phyloP scores from a whole-genome alignment of 177 flowering plant species.

The Telopea speciosissima region DNA sequence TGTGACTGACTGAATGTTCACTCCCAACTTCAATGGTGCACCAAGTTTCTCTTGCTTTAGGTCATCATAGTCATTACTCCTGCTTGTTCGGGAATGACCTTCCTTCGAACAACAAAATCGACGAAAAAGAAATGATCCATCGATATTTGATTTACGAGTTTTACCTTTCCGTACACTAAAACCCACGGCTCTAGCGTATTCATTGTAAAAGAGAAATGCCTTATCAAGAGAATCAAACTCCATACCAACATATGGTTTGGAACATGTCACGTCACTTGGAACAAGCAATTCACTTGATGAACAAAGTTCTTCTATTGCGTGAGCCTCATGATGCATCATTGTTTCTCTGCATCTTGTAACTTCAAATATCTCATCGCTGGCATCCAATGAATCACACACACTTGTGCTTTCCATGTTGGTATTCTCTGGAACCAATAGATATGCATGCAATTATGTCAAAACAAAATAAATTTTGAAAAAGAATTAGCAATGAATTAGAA shows the following conservation, averaged over 20 bases:
- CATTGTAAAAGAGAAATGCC: slow-evolving; percentile 24
- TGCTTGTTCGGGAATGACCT: slow-evolving; percentile 15
- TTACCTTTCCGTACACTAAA: slow-evolving; percentile 25
- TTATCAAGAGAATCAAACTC: slow-evolving; percentile 19
- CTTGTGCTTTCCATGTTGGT: slow-evolving; percentile 9
- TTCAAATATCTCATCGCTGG: slow-evolving; percentile 6
- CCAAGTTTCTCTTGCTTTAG: slow-evolving; percentile 6
- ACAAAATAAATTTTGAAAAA: background rate
- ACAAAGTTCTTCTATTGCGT: slow-evolving; percentile 1
- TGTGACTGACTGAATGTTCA: slow-evolving; percentile 6
- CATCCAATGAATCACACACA: slow-evolving; percentile 8
- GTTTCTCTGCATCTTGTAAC: background rate
- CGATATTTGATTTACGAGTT: slow-evolving; percentile 14
- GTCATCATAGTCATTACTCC: background rate
- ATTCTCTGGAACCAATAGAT: background rate
- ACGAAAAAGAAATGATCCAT: slow-evolving; percentile 8
- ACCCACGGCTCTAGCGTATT: slow-evolving; percentile 21
- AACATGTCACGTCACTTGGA: slow-evolving; percentile 3
- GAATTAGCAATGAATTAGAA: too few relatives aligned
- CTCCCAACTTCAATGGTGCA: slow-evolving; percentile 8
- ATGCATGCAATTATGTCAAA: background rate
- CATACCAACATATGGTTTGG: slow-evolving; percentile 23
- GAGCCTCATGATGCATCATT: background rate
- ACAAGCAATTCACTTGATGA: background rate
- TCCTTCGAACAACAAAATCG: slow-evolving; percentile 25